Conservation (phyloP, 305 asterid genomes). For the Solanum aculeatissimum region DNA sequence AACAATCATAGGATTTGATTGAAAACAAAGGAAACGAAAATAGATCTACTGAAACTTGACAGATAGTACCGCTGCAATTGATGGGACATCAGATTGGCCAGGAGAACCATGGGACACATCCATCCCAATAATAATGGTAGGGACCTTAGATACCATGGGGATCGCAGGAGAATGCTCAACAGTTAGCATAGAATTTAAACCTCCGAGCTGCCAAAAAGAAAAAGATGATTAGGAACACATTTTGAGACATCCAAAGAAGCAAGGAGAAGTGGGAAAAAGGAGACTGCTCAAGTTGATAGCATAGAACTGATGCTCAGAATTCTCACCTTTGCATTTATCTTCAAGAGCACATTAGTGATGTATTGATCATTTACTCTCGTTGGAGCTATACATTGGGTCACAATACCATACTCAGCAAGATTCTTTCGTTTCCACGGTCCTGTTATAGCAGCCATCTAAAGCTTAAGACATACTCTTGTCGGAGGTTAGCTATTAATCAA, state of each 20-base stretch:
- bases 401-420: slow-evolving; percentile 73
- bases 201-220: slow-evolving; percentile 62
- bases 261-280: background rate
- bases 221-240: background rate
- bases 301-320: background rate
- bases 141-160: slow-evolving; percentile 56
- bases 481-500: background rate
- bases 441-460: background rate
- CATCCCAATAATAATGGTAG: slow-evolving; percentile 85
- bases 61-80: slow-evolving; percentile 68
- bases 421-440: slow-evolving; percentile 90
- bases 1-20: background rate
- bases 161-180: slow-evolving; percentile 43
- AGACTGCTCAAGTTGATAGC: background rate
- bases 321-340: slow-evolving; percentile 83
- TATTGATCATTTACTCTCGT: slow-evolving; percentile 66
- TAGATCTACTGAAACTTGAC: background rate
- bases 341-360: slow-evolving; percentile 64
- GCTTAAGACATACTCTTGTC: background rate
- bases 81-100: slow-evolving; percentile 81
- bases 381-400: slow-evolving; percentile 81
- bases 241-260: background rate
- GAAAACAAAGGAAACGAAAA: background rate
- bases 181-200: slow-evolving; percentile 56
- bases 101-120: slow-evolving; percentile 93